A percentile compares a stretch with the other conserved stretches of the same genome.
Conservation (phyloP, 352 stramenopile genomes). For the Globisporangium paddicum region DNA sequence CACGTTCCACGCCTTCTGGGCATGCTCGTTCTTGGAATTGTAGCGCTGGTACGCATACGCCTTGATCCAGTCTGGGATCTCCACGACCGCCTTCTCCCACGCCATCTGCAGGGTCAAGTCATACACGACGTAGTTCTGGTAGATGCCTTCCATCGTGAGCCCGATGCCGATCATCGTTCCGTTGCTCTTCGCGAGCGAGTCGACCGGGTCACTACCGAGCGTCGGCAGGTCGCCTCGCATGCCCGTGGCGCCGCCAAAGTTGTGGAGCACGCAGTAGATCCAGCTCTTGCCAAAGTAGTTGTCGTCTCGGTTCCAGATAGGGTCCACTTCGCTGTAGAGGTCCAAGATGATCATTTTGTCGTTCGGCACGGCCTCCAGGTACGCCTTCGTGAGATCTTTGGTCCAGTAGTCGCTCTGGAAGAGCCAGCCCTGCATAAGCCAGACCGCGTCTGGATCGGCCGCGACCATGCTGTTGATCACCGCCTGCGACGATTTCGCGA, state of each 20-base stretch:
- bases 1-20: constrained; percentile 46
- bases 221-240: constrained; percentile 70
- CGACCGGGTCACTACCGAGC: constrained; percentile 42
- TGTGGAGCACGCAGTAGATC: constrained; percentile 85
- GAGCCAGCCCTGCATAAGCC: constrained; percentile 83
- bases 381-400: constrained; percentile 48
- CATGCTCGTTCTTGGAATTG: constrained; percentile 42
- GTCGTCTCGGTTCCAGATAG: constrained; percentile 68
- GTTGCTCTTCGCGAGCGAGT: constrained; percentile 34
- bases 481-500: constrained; percentile 50
- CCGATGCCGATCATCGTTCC: constrained; percentile 74
- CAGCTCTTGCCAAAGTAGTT: constrained; percentile 82
- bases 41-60: constrained; percentile 57
- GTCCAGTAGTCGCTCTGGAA: constrained; percentile 75
- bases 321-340: constrained; percentile 70
- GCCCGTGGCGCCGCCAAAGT: constrained; percentile 77
- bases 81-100: constrained; percentile 41
- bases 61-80: constrained; percentile 43
- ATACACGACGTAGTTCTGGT: constrained; percentile 86
- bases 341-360: constrained; percentile 79
- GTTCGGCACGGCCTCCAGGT: constrained; percentile 47
- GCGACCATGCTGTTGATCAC: constrained; percentile 73
- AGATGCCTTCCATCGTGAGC: constrained; percentile 84
- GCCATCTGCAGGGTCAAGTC: constrained; percentile 74
- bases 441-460: constrained; percentile 67